A percentile compares a stretch with the other conserved stretches of the same genome.
Conservation (phyloP, 257 asterid species). For the Solanum okadae region DNA sequence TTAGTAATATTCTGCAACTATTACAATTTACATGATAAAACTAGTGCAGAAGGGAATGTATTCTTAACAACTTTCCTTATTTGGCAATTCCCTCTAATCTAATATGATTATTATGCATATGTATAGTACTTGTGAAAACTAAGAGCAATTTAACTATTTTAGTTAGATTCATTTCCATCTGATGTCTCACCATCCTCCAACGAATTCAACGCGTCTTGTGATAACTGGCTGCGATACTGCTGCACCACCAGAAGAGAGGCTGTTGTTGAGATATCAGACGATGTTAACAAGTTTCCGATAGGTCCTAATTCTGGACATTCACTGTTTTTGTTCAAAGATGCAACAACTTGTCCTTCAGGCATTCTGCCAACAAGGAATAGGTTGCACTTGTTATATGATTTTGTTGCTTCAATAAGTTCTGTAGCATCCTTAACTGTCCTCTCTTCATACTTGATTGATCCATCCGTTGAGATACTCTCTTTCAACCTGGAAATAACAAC, state of each 20-base stretch:
- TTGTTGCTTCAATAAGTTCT: conserved; percentile 22
- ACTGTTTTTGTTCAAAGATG: conserved; percentile 20
- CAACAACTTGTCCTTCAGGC: conserved; percentile 43
- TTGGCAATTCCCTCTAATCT: background rate
- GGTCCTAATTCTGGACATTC: conserved; percentile 70
- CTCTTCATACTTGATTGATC: conserved; percentile 44
- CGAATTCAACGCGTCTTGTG: conserved; percentile 25
- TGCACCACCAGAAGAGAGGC: conserved; percentile 66
- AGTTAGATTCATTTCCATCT: conserved; percentile 18
- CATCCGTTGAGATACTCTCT: conserved; percentile 15
- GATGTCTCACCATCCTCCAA: conserved; percentile 25
- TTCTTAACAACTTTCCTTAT: background rate
- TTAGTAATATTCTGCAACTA: background rate
- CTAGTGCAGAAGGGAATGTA: background rate
- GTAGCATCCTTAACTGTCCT: conserved; percentile 10
- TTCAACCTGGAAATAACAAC: conserved; percentile 26
- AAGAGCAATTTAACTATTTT: background rate
- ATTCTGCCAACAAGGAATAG: conserved; percentile 45
- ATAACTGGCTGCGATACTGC: conserved; percentile 38
- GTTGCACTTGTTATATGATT: conserved; percentile 27
- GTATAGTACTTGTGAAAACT: background rate
- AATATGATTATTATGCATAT: background rate
- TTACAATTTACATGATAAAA: background rate
- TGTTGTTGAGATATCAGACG: conserved; percentile 26
- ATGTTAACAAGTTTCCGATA: conserved; percentile 42